These are phyloP conservation scores for Suillus discolor DNA, from an alignment of 768 basidiomycete species.

Conservation along the genomic window DNA sequence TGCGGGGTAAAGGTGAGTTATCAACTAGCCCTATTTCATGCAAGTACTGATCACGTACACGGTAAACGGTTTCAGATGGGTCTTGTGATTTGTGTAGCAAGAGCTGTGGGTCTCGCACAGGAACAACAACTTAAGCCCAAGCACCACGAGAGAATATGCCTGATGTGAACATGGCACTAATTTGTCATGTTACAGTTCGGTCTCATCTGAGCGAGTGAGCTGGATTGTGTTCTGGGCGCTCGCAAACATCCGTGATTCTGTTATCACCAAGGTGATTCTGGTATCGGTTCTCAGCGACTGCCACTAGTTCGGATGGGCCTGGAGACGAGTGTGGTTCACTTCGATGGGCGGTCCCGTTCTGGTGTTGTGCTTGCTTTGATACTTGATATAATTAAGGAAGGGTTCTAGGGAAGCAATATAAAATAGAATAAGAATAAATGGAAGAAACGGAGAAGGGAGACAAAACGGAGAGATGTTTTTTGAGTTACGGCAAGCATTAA, in stretches of 20 bases:
- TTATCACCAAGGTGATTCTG: not conserved
- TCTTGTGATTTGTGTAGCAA: not conserved
- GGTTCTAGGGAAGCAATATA: not conserved
- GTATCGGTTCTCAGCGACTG: not conserved
- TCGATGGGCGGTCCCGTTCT: not conserved
- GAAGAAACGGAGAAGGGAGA: constrained; percentile 4
- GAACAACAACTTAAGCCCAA: not conserved
- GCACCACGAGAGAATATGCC: constrained; percentile 3
- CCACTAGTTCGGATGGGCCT: constrained; percentile 1
- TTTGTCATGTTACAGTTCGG: not conserved
- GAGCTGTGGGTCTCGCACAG: constrained; percentile 1
- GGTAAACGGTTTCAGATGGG: constrained; percentile 1
- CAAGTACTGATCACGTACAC: not conserved
- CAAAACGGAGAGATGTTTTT: constrained; percentile 4
- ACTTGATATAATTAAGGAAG: not conserved
- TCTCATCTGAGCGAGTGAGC: not conserved
- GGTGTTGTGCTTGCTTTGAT: constrained; percentile 4
- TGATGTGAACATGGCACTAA: not conserved
- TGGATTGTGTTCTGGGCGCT: not conserved
- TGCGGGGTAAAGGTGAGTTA: not conserved
- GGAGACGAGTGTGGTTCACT: not conserved
- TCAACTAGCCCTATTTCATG: not conserved
- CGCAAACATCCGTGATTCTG: constrained; percentile 3
- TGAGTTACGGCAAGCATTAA: constrained; percentile 5
- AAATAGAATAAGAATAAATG: not conserved